Evolutionary conservation across 2,329 filamentous ascomycete genomes (phyloP).

Genomic region (Ustilaginoidea virens): DNA sequence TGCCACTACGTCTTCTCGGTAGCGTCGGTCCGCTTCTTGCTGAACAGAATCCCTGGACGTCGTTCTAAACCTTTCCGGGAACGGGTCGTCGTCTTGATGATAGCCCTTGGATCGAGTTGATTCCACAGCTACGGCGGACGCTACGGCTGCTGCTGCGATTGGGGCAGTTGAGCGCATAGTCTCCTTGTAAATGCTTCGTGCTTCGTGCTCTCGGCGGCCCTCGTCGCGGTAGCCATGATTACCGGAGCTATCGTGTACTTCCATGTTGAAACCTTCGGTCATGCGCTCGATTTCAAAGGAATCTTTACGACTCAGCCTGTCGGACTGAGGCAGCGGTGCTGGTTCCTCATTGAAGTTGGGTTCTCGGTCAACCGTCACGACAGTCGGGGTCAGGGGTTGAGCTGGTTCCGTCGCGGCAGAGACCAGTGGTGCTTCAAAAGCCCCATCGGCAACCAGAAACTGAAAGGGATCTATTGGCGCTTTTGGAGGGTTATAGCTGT

Average conservation of each 20-base stretch:
- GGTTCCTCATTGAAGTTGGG: conserved; percentile 30
- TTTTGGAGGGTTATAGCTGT: conserved; percentile 7
- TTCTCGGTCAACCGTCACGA: conserved; percentile 38
- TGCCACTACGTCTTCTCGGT: conserved; percentile 38
- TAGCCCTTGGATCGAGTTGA: conserved; percentile 21
- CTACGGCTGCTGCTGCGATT: conserved; percentile 29
- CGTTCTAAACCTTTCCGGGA: conserved; percentile 14
- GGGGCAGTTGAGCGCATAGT: conserved; percentile 32
- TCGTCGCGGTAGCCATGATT: conserved; percentile 11
- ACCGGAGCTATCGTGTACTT: conserved; percentile 8
- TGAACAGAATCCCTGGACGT: conserved; percentile 31
- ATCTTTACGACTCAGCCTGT: conserved; percentile 32
- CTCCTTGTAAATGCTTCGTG: conserved; percentile 28
- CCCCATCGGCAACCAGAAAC: conserved; percentile 37
- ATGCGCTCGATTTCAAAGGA: conserved; percentile 29
- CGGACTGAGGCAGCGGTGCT: conserved; percentile 10
- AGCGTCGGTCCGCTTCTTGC: conserved; percentile 41
- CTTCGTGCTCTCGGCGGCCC: conserved; percentile 26
- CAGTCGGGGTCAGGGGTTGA: conserved; percentile 30
- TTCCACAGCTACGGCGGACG: conserved; percentile 28
- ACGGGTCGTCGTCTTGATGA: conserved; percentile 16
- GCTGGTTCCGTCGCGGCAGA: conserved; percentile 5
- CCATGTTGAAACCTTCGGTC: conserved; percentile 15
- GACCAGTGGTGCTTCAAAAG: conserved; percentile 7
- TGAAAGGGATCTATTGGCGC: conserved; percentile 37